These are phyloP conservation scores for Pneumocystis carinii DNA, from an alignment of 1,139 yeast genomes.

Conservation along the genomic window DNA sequence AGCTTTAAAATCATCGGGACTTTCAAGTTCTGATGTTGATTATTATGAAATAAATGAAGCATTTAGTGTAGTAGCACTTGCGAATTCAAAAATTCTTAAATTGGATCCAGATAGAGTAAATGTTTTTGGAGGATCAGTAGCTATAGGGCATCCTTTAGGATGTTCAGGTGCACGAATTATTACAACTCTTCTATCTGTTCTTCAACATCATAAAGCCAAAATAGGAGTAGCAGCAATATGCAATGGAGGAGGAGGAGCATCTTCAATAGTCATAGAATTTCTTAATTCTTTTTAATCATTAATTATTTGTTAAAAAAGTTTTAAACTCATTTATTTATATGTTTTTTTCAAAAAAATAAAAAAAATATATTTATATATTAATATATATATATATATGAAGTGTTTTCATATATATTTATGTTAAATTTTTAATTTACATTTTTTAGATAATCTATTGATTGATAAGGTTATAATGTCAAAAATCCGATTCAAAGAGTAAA, in stretches of 20 bases:
- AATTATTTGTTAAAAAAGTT: too few species aligned
- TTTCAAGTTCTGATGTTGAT: constrained; percentile 48
- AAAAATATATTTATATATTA: too few species aligned
- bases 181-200: constrained; percentile 63
- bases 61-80: constrained; percentile 86
- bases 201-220: constrained; percentile 61
- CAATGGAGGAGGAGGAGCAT: constrained; percentile 99
- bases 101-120: constrained; percentile 59
- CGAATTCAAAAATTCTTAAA: constrained; percentile 62
- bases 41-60: constrained; percentile 93
- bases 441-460: too few species aligned
- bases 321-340: too few species aligned
- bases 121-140: constrained; percentile 97
- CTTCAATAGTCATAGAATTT: constrained; percentile 51
- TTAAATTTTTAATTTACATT: too few species aligned
- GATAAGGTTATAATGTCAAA: too few species aligned
- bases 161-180: constrained; percentile 94
- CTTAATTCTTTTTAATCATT: not conserved
- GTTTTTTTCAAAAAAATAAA: too few species aligned
- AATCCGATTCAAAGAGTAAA: too few species aligned
- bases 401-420: too few species aligned
- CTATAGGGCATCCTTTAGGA: constrained; percentile 93
- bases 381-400: too few species aligned
- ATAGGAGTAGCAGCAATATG: constrained; percentile 90
- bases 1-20: constrained; percentile 76